Conservation (phyloP, 257 asterid genomes). For the Nicotiana tomentosiformis region DNA sequence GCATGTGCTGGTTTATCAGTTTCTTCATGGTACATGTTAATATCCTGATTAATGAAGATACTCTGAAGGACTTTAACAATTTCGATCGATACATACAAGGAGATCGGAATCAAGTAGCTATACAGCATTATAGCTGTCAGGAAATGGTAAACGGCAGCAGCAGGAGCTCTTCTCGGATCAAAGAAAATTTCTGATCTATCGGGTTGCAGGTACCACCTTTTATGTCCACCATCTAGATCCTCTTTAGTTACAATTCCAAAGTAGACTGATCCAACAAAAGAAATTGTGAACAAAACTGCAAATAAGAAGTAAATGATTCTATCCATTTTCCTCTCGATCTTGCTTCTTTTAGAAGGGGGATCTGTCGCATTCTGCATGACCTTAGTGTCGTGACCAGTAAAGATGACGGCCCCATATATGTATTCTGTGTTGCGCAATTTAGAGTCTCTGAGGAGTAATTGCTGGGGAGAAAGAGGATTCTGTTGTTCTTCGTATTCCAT, state of each 20-base stretch:
- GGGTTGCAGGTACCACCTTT: constrained; percentile 73
- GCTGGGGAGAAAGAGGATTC: constrained; percentile 76
- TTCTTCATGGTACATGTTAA: constrained; percentile 82
- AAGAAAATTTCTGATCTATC: constrained; percentile 47
- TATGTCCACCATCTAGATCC: constrained; percentile 48
- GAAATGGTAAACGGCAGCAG: constrained; percentile 70
- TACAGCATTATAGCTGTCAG: constrained; percentile 76
- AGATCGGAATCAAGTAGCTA: constrained; percentile 74
- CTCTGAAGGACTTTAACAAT: constrained; percentile 89
- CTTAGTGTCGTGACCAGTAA: constrained; percentile 90
- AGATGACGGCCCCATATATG: constrained; percentile 74
- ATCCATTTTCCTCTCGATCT: constrained; percentile 83
- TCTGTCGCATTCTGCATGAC: constrained; percentile 85
- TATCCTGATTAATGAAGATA: constrained; percentile 69
- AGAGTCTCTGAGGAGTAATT: constrained; percentile 73
- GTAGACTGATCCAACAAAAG: constrained; percentile 63
- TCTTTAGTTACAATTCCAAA: constrained; percentile 62
- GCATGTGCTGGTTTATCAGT: constrained; percentile 86
- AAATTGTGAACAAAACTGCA: constrained; percentile 50
- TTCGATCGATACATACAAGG: constrained; percentile 80
- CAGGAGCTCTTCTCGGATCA: constrained; percentile 62
- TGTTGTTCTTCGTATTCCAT: constrained; percentile 59
- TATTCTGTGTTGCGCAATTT: constrained; percentile 77
- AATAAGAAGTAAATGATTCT: constrained; percentile 74
- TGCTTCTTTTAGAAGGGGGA: constrained; percentile 93